A percentile compares a stretch with the other conserved stretches of the same genome.
Conservation (phyloP, 1,284 basidiomycete species). For the Sporisorium scitamineum region DNA sequence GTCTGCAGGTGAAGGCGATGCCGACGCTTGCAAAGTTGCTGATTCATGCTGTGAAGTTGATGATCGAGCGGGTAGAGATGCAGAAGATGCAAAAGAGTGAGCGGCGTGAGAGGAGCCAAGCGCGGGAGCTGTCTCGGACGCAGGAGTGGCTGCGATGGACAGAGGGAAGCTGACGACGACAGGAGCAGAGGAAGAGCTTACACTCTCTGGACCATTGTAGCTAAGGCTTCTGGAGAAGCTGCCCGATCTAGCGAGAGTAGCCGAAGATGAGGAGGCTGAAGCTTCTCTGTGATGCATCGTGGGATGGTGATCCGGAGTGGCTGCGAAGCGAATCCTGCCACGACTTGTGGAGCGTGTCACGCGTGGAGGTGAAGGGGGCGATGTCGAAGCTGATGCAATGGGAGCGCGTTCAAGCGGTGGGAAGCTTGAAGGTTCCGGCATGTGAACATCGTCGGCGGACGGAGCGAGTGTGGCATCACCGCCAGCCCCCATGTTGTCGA, state of each 20-base stretch:
- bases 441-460: constrained; percentile 25
- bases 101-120: constrained; percentile 9
- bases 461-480: constrained; percentile 34
- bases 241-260: constrained; percentile 32
- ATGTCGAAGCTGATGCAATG: constrained; percentile 25
- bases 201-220: constrained; percentile 47
- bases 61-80: not conserved
- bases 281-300: not conserved
- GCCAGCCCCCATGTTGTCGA: constrained; percentile 56
- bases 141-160: constrained; percentile 11
- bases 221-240: constrained; percentile 55
- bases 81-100: constrained; percentile 23
- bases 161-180: constrained; percentile 53
- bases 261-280: constrained; percentile 6
- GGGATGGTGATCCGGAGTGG: not conserved
- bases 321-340: constrained; percentile 36
- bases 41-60: constrained; percentile 22
- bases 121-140: constrained; percentile 8
- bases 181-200: constrained; percentile 33
- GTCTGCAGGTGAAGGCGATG: constrained; percentile 20
- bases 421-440: constrained; percentile 43
- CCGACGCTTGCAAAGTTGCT: not conserved
- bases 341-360: constrained; percentile 30
- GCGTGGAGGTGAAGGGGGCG: constrained; percentile 26
- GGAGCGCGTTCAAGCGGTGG: constrained; percentile 43